Evolutionary conservation across 1,284 basidiomycete genomes (phyloP), one percentile per base, ranked within the genome.

Genomic region (Pisolithus thermaeus): DNA sequence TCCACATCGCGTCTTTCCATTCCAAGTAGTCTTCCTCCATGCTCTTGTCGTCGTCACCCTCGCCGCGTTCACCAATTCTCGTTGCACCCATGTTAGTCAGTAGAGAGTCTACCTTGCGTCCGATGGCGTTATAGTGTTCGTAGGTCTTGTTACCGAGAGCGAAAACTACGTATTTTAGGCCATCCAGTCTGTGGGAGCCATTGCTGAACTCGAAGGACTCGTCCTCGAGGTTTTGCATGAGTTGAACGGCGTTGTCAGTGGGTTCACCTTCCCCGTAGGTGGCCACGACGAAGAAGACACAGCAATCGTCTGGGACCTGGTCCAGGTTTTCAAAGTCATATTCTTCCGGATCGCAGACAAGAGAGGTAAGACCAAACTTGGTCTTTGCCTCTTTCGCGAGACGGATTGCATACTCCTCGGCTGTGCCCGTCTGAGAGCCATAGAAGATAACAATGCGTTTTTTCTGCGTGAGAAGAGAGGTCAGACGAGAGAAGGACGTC

Each of bases 1-100:
- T 86, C 86, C 94, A 97, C 93, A 97, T 95, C 61, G 78, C 80
- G 67, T 99, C 96, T 72, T 99, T 99, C 96, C 96, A 99, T 58
- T 92, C 93, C n/a, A 99, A 80, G 69, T 98, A 99, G 72, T 99
- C 96, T 74, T 99, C 97, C 70, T 99, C 96, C 92, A 99, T 96
- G 66, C 90, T 94, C 78, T 97, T 97, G 72, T 99, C 96, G 67
- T 99, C 96, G 65, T 99, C 96, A 59, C 96, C 96, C 72, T 98
- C 94, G 18, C 96, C 97, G 40, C 87, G 80, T 67, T 90, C 87
- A 48, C 95, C 95, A 49, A 99, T 90, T 55, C 93, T 84, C 54
- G 79, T 72, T 28, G 84, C 97, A 32, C 94, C 95, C 74, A 96
- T 87, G 60, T 84, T 83, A 8, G 78, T 67, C 52, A 99, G 75